Base-by-base conservation (phyloP, 164 flowering plant genomes). In the Aristolochia fimbriata region DNA sequence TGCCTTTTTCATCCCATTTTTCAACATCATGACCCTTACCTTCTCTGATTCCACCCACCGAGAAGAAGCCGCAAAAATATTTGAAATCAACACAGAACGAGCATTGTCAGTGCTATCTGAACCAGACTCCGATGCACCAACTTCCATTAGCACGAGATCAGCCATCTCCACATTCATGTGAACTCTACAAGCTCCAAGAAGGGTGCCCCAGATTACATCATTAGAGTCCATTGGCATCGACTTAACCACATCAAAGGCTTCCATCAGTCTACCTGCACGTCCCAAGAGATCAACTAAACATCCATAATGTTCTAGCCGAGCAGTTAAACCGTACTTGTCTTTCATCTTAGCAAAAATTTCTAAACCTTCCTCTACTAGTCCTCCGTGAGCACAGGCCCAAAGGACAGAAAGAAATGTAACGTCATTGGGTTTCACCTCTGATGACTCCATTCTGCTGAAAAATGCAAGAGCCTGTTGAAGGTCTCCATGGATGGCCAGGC, bases 331-430 rank as follows among this genome's bases (percentile, higher is more conserved):
- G 66, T 77, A 76, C 48, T 68, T 74, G 63, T 74, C 73, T 55
- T 57, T 53, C 89, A 89, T 84, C 70, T 75, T 76, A 3, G 74
- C 62, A 70, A 84, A 83, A 31, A 73, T 57, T 55, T 74, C 76
- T n/a, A 84, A 58, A 5, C 89, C 96, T 70, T 80, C 79, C 12
- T 75, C 66, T 12, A 81, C 77, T 55, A 75, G 71, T 5, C 96
- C 91, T 1, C 82, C 86, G 72, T 83, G 91, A 19, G 81, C 83
- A 75, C 94, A 89, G 41, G 84, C 94, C 9, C 79, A 81, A 52
- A 88, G 80, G 59, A 84, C 76, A 17, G 80, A 63, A 1, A 87
- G 71, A 65, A 83, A 81, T 12, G 95, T 85, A 31, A 83, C 63
- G 2, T 47, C 66, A 62, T 87, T 81, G 4, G 95, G 95, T 58